A percentile compares a stretch with the other conserved stretches of the same genome.
phyloP scores from a whole-genome alignment of 1,284 basidiomycete species.

The Leccinum glutinopallens region DNA sequence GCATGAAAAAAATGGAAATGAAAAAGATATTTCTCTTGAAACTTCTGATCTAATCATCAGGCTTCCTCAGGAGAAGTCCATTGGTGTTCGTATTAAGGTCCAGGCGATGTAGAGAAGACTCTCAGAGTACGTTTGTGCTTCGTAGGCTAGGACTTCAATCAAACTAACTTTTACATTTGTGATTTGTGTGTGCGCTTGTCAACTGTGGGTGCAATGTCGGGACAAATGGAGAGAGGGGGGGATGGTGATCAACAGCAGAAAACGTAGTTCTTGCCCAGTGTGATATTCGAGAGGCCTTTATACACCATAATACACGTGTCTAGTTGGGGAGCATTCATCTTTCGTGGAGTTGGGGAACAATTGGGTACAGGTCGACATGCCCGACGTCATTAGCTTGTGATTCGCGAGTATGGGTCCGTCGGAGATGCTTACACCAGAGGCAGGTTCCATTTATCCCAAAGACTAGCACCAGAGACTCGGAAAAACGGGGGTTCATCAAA shows the following conservation, averaged over 20 bases:
- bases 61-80: not conserved
- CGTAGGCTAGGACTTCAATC: not conserved
- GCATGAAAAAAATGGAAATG: not conserved
- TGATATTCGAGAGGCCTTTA: not conserved
- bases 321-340: not conserved
- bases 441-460: not conserved
- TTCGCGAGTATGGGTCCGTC: not conserved
- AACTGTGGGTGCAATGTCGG: not conserved
- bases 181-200: not conserved
- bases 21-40: not conserved
- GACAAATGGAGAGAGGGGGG: not conserved
- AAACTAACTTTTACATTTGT: not conserved
- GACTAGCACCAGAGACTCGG: not conserved
- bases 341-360: not conserved
- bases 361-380: too few relatives aligned
- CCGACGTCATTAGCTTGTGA: not conserved
- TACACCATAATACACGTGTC: not conserved
- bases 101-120: not conserved
- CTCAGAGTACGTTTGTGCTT: not conserved
- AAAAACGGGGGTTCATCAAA: slow-evolving; percentile 5
- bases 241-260: not conserved
- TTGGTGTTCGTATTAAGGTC: too few relatives aligned
- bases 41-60: not conserved
- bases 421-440: not conserved
- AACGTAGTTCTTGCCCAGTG: not conserved